phyloP scores from a whole-genome alignment of 768 basidiomycete genomes.

The Tricholoma sp. region DNA sequence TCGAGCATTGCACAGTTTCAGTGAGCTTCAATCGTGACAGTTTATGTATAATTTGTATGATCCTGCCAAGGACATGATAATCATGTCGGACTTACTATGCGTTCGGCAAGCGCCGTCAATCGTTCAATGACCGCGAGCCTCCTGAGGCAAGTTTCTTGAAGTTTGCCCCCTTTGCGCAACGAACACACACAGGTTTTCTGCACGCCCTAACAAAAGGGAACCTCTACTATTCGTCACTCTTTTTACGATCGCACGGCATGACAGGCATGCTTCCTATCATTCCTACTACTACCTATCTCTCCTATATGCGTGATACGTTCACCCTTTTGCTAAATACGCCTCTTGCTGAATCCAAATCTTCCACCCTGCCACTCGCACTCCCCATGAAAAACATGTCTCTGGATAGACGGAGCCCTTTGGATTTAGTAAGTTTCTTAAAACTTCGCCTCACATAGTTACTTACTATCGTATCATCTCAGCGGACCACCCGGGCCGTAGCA shows the following conservation, averaged over 20 bases:
- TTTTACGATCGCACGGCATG: not conserved
- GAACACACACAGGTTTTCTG: no score
- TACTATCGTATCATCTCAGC: not conserved
- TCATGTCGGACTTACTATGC: no score
- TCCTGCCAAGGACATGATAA: no score
- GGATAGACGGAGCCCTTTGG: not conserved
- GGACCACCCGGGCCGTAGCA: not conserved
- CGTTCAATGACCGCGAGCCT: no score
- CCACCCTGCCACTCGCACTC: slow-evolving; percentile 13
- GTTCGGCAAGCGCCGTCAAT: no score
- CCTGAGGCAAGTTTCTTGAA: no score
- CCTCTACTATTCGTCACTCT: not conserved
- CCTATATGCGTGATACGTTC: slow-evolving; percentile 22
- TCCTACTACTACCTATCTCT: slow-evolving; percentile 16
- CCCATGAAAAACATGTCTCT: slow-evolving; percentile 21
- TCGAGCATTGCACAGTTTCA: no score
- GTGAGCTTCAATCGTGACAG: no score
- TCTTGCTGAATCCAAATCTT: slow-evolving; percentile 24
- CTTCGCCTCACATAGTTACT: not conserved
- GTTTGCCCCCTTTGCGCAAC: no score
- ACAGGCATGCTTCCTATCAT: slow-evolving; percentile 11
- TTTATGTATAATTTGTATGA: no score
- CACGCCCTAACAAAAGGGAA: no score
- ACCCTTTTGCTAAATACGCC: slow-evolving; percentile 32
- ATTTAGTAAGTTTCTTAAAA: slow-evolving; percentile 1